Evolutionary conservation across 495 filamentous ascomycete species (phyloP).

Genomic region (Trichoderma asperelloides): DNA sequence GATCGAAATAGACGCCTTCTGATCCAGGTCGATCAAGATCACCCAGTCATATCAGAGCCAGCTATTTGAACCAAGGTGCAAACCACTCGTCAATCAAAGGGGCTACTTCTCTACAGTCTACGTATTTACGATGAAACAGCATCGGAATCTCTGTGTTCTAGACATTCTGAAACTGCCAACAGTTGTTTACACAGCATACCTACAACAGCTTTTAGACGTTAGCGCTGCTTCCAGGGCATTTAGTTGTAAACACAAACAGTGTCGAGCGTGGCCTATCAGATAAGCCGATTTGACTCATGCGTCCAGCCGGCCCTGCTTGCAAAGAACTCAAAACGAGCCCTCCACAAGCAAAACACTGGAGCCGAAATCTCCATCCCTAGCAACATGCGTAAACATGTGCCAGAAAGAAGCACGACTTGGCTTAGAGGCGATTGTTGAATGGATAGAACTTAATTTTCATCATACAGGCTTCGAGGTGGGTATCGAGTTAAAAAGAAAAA

Average conservation of each 20-base stretch:
- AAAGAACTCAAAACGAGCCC: conserved; percentile 36
- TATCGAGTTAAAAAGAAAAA: conserved; percentile 8
- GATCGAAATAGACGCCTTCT: too few relatives aligned
- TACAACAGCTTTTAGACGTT: neutral
- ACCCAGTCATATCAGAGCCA: too few relatives aligned
- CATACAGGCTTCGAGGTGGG: conserved; percentile 39
- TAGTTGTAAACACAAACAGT: neutral
- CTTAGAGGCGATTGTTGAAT: conserved; percentile 81
- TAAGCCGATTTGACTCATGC: conserved; percentile 45
- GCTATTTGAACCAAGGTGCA: too few relatives aligned
- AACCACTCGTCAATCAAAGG: too few relatives aligned
- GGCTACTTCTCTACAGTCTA: too few relatives aligned
- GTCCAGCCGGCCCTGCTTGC: conserved; percentile 30
- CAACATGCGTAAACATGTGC: conserved; percentile 51
- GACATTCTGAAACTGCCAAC: too few relatives aligned
- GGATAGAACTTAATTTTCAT: conserved; percentile 98
- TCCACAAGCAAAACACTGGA: conserved; percentile 25
- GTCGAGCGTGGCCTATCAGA: conserved; percentile 20
- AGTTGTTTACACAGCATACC: too few relatives aligned
- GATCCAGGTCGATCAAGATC: too few relatives aligned
- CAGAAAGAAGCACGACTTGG: conserved; percentile 60
- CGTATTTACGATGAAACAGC: too few relatives aligned
- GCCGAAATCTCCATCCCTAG: conserved; percentile 74
- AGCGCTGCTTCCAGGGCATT: neutral
- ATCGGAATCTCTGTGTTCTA: too few relatives aligned